These are phyloP conservation scores for Syzygium grande DNA, from an alignment of 345 rosid species.

Conservation along the genomic window DNA sequence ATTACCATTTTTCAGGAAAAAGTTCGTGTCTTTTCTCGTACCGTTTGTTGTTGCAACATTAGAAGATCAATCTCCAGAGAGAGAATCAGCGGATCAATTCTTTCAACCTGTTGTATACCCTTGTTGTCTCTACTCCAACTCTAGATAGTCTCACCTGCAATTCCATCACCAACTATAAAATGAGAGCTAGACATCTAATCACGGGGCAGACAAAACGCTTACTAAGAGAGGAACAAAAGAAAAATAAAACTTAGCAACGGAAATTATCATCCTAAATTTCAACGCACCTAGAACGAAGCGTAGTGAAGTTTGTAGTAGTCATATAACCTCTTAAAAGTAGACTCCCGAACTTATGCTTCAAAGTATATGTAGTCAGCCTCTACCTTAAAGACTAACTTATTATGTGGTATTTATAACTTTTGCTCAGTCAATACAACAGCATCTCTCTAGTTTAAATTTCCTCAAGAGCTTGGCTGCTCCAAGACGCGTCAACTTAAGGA, in stretches of 20 bases:
- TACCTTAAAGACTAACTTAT: neutral
- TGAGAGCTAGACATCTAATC: neutral
- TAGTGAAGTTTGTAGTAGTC: neutral
- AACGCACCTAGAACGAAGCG: neutral
- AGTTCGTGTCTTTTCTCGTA: neutral
- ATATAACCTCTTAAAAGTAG: neutral
- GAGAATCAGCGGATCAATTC: slow-evolving; percentile 11
- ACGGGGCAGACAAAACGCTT: neutral
- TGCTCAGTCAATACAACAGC: neutral
- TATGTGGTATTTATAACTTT: neutral
- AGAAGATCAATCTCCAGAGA: neutral
- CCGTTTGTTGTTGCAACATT: neutral
- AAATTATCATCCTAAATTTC: neutral
- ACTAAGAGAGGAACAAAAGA: neutral
- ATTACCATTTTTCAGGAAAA: neutral
- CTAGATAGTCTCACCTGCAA: slow-evolving; percentile 32
- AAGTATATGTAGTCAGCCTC: neutral
- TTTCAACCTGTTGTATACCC: slow-evolving; percentile 26
- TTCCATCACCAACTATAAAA: neutral
- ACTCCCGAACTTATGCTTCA: neutral
- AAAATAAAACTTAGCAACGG: neutral
- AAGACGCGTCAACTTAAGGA: neutral
- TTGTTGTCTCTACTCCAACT: slow-evolving; percentile 43
- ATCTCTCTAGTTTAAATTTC: neutral
- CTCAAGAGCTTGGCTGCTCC: neutral